These are phyloP conservation scores for Orbilia ellipsospora DNA, from an alignment of 2,329 filamentous ascomycete genomes.

Conservation along the genomic window DNA sequence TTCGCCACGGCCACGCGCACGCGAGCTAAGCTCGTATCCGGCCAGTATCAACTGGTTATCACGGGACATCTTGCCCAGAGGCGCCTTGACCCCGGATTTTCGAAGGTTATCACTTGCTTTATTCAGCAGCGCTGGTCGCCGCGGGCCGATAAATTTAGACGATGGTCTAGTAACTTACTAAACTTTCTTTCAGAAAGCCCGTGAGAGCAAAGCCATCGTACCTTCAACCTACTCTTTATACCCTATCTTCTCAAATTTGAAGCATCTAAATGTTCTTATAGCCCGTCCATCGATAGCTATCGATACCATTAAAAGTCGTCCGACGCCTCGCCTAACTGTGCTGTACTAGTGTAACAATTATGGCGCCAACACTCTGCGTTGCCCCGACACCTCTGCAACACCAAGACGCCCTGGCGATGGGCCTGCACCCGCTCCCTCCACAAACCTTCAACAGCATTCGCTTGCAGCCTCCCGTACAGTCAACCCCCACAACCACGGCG, in stretches of 20 bases:
- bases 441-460: conserved; percentile 1
- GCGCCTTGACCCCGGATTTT: conserved; percentile 8
- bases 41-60: not conserved
- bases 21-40: not conserved
- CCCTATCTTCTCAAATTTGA: no score
- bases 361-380: conserved; percentile 26
- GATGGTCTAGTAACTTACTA: no score
- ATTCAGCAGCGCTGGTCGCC: not conserved
- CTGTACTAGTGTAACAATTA: not conserved
- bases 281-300: no score
- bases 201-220: no score
- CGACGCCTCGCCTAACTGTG: no score
- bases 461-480: not conserved
- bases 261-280: no score
- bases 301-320: no score
- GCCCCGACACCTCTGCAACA: conserved; percentile 40
- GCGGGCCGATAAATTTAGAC: not conserved
- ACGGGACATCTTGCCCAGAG: not conserved
- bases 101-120: conserved; percentile 5
- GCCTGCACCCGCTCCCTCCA: not conserved
- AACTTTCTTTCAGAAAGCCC: no score
- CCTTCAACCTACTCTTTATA: no score
- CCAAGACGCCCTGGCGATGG: conserved; percentile 16
- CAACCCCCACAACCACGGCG: not conserved
- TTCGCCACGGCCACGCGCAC: not conserved